Evolutionary conservation across 805 yeast genomes (phyloP).

Genomic region (Saccharomycopsis schoenii): DNA sequence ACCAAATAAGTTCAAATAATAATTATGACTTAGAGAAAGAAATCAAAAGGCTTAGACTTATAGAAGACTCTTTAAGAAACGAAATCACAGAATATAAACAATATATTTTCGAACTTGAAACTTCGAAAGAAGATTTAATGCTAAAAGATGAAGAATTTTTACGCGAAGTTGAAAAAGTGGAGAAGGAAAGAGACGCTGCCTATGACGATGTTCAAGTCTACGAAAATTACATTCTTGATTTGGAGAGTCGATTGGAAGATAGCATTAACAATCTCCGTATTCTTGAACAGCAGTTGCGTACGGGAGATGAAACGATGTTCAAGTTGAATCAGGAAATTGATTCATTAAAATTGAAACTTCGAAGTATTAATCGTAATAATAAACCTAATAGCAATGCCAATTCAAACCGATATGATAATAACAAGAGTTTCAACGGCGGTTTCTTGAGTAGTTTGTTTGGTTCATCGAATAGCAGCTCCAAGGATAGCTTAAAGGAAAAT

Average conservation of each 20-base stretch:
- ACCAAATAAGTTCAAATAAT: constrained; percentile 7
- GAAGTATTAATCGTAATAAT: constrained; percentile 6
- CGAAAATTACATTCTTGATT: constrained; percentile 24
- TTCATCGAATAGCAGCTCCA: neutral
- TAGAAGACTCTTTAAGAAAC: constrained; percentile 6
- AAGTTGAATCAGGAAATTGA: constrained; percentile 27
- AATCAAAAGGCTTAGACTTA: constrained; percentile 8
- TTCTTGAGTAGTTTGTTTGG: constrained; percentile 16
- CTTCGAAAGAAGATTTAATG: constrained; percentile 12
- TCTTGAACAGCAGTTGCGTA: constrained; percentile 19
- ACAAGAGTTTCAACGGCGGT: constrained; percentile 5
- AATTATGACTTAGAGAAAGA: constrained; percentile 15
- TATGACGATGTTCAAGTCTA: constrained; percentile 18
- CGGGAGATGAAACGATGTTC: constrained; percentile 21
- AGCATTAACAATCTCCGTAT: constrained; percentile 21
- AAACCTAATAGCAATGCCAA: neutral
- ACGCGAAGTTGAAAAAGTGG: constrained; percentile 26
- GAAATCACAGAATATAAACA: constrained; percentile 10
- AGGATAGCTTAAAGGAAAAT: neutral
- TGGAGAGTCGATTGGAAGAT: constrained; percentile 23
- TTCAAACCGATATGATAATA: constrained; percentile 4
- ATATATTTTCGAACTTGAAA: constrained; percentile 5
- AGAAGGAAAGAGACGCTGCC: constrained; percentile 18
- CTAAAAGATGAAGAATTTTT: constrained; percentile 19
- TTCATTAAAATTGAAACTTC: constrained; percentile 21